These are phyloP conservation scores for Colletotrichum australisinense DNA, from an alignment of 2,329 filamentous ascomycete species.

Conservation along the genomic window DNA sequence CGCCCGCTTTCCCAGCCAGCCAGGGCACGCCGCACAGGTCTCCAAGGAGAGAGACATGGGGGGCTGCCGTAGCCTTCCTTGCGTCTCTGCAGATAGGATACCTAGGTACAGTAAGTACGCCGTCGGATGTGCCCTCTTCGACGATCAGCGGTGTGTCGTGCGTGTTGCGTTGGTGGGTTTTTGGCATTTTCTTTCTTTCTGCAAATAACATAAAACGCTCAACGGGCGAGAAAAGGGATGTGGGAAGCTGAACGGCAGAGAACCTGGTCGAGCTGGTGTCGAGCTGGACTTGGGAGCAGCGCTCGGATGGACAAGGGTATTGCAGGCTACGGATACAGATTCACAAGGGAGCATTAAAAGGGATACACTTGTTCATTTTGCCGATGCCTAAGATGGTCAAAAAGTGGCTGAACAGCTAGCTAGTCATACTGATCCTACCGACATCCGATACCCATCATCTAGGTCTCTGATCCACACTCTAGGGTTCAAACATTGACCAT, in stretches of 20 bases:
- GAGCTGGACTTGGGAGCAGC: not conserved
- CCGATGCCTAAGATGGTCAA: not conserved
- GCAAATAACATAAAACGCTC: not conserved
- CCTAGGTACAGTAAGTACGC: not conserved
- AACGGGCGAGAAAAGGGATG: not conserved
- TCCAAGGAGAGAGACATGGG: not conserved
- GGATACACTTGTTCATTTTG: not conserved
- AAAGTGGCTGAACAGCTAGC: not conserved
- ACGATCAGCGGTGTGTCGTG: slow-evolving; percentile 21
- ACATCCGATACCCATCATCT: not conserved
- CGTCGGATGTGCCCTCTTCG: not conserved
- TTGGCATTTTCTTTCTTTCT: not conserved
- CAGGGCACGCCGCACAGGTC: not conserved
- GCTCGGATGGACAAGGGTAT: not conserved
- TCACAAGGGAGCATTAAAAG: not conserved
- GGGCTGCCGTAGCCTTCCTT: too few relatives aligned
- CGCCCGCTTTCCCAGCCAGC: not conserved
- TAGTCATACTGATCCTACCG: not conserved
- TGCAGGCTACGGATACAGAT: not conserved
- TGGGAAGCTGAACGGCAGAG: not conserved
- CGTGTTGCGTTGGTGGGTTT: not conserved
- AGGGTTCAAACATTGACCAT: not conserved
- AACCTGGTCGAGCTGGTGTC: not conserved
- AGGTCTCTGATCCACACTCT: not conserved
- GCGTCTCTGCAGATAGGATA: not conserved